A percentile compares a stretch with the other conserved stretches of the same genome.
Conservation (phyloP, 805 yeast genomes). For the Zygoascus flipseniorum region DNA sequence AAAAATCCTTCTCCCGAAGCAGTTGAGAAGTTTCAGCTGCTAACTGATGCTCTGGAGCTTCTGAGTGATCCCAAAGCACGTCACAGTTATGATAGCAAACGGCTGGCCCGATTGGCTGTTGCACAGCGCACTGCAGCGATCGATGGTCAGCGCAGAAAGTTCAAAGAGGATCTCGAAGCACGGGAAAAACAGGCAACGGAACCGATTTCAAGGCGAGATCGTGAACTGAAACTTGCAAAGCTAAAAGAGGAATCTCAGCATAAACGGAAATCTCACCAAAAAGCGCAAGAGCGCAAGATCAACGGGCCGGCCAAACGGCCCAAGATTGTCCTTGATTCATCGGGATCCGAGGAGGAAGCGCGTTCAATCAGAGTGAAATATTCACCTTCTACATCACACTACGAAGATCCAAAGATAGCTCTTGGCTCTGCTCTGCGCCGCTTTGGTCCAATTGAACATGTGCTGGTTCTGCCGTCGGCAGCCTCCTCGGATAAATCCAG, state of each 20-base stretch:
- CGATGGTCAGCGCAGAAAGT: slow-evolving; percentile 10
- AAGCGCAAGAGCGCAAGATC: not conserved
- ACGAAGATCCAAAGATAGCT: not conserved
- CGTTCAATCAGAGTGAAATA: not conserved
- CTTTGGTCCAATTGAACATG: not conserved
- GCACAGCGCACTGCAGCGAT: slow-evolving; percentile 7
- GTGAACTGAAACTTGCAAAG: slow-evolving; percentile 9
- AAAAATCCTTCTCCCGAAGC: slow-evolving; percentile 23
- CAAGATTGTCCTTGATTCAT: not conserved
- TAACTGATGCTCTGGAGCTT: slow-evolving; percentile 20
- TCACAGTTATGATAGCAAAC: slow-evolving; percentile 14
- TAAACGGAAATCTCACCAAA: slow-evolving; percentile 5
- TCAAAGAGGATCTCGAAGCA: slow-evolving; percentile 18
- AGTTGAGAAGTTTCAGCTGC: slow-evolving; percentile 19
- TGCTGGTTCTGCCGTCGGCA: not conserved
- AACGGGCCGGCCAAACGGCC: not conserved
- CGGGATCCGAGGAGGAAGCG: not conserved
- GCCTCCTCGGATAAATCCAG: not conserved
- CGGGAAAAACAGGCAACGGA: slow-evolving; percentile 16
- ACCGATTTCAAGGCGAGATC: not conserved
- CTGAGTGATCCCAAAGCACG: slow-evolving; percentile 10
- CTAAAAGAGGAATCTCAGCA: slow-evolving; percentile 14
- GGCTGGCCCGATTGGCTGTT: slow-evolving; percentile 10
- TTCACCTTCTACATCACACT: not conserved
- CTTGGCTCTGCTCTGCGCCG: not conserved